Conservation (phyloP, 1,284 basidiomycete species). For the Malassezia japonica region DNA sequence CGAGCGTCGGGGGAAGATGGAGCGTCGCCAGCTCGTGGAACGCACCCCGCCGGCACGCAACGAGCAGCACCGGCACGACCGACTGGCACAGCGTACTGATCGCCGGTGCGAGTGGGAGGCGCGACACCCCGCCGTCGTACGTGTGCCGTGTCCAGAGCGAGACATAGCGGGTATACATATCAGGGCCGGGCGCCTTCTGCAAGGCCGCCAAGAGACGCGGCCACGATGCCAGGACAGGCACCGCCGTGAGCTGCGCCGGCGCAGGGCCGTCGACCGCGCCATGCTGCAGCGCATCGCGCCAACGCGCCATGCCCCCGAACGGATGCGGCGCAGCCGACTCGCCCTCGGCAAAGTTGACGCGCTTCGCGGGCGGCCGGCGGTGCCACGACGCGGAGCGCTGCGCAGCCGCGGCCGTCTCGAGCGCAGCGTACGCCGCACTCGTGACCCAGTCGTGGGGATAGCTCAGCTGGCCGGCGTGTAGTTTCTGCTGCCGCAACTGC, state of each 20-base stretch:
- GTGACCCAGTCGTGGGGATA: constrained; percentile 37
- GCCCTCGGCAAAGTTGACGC: constrained; percentile 21
- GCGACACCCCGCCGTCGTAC: constrained; percentile 1
- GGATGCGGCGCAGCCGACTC: constrained; percentile 10
- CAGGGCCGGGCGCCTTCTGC: not conserved
- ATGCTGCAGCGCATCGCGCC: not conserved
- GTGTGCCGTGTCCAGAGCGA: constrained; percentile 4
- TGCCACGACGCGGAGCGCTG: constrained; percentile 23
- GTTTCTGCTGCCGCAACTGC: constrained; percentile 28
- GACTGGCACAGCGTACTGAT: not conserved
- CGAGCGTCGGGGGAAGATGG: constrained; percentile 12
- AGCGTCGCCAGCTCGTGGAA: constrained; percentile 9
- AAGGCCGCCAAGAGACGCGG: not conserved
- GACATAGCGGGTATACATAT: not conserved
- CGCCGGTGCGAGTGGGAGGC: not conserved
- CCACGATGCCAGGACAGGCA: not conserved
- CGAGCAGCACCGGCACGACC: constrained; percentile 8
- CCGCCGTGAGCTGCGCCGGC: not conserved
- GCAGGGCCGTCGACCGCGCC: not conserved
- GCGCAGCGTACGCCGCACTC: constrained; percentile 17
- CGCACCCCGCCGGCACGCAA: constrained; percentile 5
- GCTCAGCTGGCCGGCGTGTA: constrained; percentile 18
- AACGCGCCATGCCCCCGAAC: constrained; percentile 15
- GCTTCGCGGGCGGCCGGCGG: constrained; percentile 34
- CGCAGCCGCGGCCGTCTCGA: constrained; percentile 17